Base-by-base conservation (phyloP, 2,329 filamentous ascomycete species). In the Colletotrichum acutatum region DNA sequence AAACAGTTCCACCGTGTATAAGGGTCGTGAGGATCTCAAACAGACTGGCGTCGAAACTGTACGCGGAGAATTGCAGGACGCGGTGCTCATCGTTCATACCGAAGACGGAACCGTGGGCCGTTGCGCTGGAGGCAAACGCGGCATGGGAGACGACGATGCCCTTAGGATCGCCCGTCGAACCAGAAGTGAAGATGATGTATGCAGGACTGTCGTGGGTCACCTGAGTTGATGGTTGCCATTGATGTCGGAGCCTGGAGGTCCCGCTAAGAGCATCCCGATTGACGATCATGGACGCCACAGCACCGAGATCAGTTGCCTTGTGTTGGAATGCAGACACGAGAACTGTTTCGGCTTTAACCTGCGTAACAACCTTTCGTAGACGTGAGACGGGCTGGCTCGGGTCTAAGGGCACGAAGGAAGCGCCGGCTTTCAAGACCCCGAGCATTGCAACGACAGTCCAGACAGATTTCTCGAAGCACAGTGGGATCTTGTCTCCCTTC, bases 141-240 rank as follows among this genome's bases (percentile, higher is more conserved):
- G 72, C 67, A 53, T 78, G 75, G 22, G 72, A 72, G 28, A 76
- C 61, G 53, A 87, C 82, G 28, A 87, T 84, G 42, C 86, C 86
- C 78, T 88, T 88, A 5, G 86, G 86, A 34, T 79, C 78, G 14
- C 85, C 86, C 4, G 85, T 88, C 52, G 83, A 87, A 16, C 86
- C 86, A n/a, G 86, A 77, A 4, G 77, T 78, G 52, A 76, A 77
- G 34, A 78, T 85, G 73, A 88, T 85, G 24, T 78, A 78, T 9
- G 78, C 77, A 12, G 75, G 56, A 19, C 75, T 72, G n/a, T 65
- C 61, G 16, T 77, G 56, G 14, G n/a, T 46, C 5, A 11, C n/a
- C 16, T 28, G 26, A 54, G 5, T 1, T 22, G 42, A 19, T 49
- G 16, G 19, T 11, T 9, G 24, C 22, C 2, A 16, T 16, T 22